Percentiles rank a stretch among this genome's conserved stretches.
Evolutionary conservation across 2,329 filamentous ascomycete genomes (phyloP).

Genomic region (Stachybotrys chlorohalonatus): DNA sequence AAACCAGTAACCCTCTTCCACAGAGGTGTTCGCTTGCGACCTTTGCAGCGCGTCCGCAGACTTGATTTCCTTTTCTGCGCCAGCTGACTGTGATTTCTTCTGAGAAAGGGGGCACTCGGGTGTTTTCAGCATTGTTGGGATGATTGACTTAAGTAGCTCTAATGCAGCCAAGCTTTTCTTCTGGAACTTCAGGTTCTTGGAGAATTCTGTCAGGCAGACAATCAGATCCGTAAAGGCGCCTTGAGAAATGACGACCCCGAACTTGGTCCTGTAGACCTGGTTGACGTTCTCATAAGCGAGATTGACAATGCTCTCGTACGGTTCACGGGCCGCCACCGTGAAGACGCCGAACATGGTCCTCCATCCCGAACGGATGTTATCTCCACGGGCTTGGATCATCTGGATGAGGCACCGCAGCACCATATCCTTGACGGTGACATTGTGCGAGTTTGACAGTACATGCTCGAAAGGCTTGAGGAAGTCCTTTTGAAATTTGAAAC

Average conservation of each 20-base stretch:
- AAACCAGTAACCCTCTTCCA: slow-evolving; percentile 98
- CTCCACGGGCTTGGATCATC: slow-evolving; percentile 95
- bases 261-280: slow-evolving; percentile 90
- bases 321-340: slow-evolving; percentile 86
- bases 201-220: slow-evolving; percentile 95
- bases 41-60: slow-evolving; percentile 33
- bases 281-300: slow-evolving; percentile 95
- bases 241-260: slow-evolving; percentile 92
- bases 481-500: slow-evolving; percentile 99
- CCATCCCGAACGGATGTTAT: slow-evolving; percentile 97
- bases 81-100: slow-evolving; percentile 33
- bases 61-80: slow-evolving; percentile 33
- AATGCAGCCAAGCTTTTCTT: slow-evolving; percentile 97
- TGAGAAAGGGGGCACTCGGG: slow-evolving; percentile 88
- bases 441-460: slow-evolving; percentile 86
- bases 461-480: slow-evolving; percentile 98
- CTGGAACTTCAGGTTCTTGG: slow-evolving; percentile 96
- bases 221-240: slow-evolving; percentile 94
- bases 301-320: slow-evolving; percentile 91
- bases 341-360: slow-evolving; percentile 99
- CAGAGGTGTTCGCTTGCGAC: slow-evolving; percentile 69
- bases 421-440: slow-evolving; percentile 94
- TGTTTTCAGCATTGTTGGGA: slow-evolving; percentile 89
- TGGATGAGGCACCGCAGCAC: slow-evolving; percentile 92
- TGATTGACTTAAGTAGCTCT: slow-evolving; percentile 86